phyloP scores from a whole-genome alignment of 371 early-diverging fungal genomes.

The Rhizopus stolonifer region DNA sequence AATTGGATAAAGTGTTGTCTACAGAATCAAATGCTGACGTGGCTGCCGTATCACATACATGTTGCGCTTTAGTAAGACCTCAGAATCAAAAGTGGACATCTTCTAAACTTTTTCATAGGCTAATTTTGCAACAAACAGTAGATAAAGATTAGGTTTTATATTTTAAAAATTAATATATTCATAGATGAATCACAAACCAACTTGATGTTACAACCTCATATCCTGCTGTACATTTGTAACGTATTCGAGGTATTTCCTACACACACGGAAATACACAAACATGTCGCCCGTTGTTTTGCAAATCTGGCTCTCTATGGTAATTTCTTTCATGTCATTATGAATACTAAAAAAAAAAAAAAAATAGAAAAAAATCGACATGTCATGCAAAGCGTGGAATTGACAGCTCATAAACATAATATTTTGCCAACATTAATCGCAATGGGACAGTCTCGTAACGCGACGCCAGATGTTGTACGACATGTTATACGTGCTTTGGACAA shows the following conservation, averaged over 20 bases:
- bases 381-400: slow-evolving; percentile 18
- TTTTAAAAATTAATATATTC: neutral
- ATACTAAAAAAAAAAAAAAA: slow-evolving; percentile 7
- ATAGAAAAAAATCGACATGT: slow-evolving; percentile 27
- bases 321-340: slow-evolving; percentile 3
- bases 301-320: slow-evolving; percentile 60
- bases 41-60: slow-evolving; percentile 55
- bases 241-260: slow-evolving; percentile 11
- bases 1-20: neutral
- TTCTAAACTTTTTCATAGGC: slow-evolving; percentile 25
- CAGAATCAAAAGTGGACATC: neutral
- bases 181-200: slow-evolving; percentile 55
- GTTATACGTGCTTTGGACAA: slow-evolving; percentile 50
- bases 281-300: slow-evolving; percentile 58
- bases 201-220: slow-evolving; percentile 49
- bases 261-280: slow-evolving; percentile 41
- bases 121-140: slow-evolving; percentile 62
- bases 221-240: slow-evolving; percentile 45
- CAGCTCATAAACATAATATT: slow-evolving; percentile 31
- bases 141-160: neutral
- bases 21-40: slow-evolving; percentile 4
- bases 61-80: slow-evolving; percentile 50
- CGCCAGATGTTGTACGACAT: slow-evolving; percentile 41
- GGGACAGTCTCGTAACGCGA: slow-evolving; percentile 29
- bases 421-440: slow-evolving; percentile 49